Conservation (phyloP, 345 rosid genomes). For the Luvunga scandens region DNA sequence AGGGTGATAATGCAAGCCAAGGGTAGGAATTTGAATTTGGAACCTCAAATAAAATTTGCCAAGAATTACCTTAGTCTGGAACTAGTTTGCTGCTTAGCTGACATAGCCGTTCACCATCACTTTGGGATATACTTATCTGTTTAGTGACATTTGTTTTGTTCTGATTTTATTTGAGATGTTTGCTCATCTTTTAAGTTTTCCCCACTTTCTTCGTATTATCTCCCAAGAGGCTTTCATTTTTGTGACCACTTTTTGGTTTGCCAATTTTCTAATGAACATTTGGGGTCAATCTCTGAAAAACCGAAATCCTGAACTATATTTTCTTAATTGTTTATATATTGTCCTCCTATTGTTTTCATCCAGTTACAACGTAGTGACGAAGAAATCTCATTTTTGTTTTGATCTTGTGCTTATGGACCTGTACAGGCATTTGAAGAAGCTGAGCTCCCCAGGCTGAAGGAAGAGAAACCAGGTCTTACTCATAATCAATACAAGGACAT, state of each 20-base stretch:
- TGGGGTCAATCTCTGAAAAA: background rate
- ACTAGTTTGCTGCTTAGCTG: background rate
- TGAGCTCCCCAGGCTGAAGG: conserved; percentile 87
- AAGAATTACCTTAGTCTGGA: background rate
- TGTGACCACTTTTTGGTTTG: too few relatives aligned
- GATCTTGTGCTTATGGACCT: background rate
- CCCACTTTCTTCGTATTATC: background rate
- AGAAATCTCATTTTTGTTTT: background rate
- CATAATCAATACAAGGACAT: conserved; percentile 94
- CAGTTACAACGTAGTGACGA: too few relatives aligned
- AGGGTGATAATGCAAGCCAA: background rate
- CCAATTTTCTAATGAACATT: background rate
- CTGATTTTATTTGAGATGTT: background rate
- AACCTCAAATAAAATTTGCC: background rate
- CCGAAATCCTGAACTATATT: background rate
- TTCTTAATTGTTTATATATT: background rate
- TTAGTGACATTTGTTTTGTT: background rate
- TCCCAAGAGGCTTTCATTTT: background rate
- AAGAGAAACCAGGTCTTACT: conserved; percentile 95
- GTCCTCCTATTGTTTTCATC: background rate
- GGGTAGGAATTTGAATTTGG: background rate
- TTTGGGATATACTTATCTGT: background rate
- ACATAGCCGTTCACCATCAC: background rate
- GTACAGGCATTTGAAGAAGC: conserved; percentile 88
- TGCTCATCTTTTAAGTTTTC: background rate